These are phyloP conservation scores for Cystobasidiaceae sp. DNA, from an alignment of 1,284 basidiomycete genomes.

Conservation along the genomic window DNA sequence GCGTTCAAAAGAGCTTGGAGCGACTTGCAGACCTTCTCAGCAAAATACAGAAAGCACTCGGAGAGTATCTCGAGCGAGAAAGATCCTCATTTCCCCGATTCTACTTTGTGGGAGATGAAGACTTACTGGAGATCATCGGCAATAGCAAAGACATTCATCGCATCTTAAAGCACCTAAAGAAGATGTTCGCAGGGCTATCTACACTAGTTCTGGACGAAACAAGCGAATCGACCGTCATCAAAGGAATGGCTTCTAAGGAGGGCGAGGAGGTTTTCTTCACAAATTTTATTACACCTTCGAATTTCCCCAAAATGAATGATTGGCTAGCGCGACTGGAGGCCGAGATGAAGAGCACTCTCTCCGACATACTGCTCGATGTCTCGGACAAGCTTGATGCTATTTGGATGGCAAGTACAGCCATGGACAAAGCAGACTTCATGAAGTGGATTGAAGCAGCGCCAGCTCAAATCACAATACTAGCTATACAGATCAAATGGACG, in stretches of 20 bases:
- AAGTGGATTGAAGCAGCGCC: constrained; percentile 89
- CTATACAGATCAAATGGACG: constrained; percentile 93
- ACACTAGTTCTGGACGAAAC: constrained; percentile 71
- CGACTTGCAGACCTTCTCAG: constrained; percentile 90
- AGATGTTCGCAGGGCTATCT: constrained; percentile 99
- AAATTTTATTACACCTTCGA: constrained; percentile 76
- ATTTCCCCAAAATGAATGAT: constrained; percentile 96
- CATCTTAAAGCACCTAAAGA: constrained; percentile 98
- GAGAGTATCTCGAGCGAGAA: constrained; percentile 97
- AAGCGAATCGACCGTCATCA: constrained; percentile 77
- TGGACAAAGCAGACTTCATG: constrained; percentile 65
- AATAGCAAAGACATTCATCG: constrained; percentile 98
- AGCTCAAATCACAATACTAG: constrained; percentile 90
- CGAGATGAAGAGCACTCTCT: constrained; percentile 90
- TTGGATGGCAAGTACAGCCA: constrained; percentile 57
- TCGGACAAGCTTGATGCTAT: constrained; percentile 73
- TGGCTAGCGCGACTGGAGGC: constrained; percentile 90
- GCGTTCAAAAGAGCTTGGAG: constrained; percentile 94
- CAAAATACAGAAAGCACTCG: constrained; percentile 98
- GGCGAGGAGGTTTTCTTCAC: constrained; percentile 87
- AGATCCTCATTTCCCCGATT: constrained; percentile 97
- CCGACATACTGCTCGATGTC: constrained; percentile 69
- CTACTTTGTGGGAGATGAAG: constrained; percentile 99
- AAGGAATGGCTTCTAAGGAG: constrained; percentile 87
- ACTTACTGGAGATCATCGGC: constrained; percentile 96